phyloP scores from a whole-genome alignment of 345 rosid genomes.

The Raphanus raphanistrum region DNA sequence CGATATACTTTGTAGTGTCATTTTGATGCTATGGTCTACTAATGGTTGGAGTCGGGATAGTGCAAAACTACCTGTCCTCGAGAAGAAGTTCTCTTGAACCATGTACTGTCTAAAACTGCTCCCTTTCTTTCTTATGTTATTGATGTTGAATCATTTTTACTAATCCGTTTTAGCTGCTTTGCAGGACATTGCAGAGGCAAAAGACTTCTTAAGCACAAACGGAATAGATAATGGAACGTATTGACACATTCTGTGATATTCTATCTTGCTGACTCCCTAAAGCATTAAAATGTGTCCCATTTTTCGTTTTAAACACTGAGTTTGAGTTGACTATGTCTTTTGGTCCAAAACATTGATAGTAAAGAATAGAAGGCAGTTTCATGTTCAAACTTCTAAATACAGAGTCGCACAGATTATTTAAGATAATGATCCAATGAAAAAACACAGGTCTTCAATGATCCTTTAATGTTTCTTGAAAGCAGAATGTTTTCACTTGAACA shows the following conservation, averaged over 20 bases:
- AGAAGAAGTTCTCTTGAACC: conserved; percentile 63
- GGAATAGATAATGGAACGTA: conserved; percentile 63
- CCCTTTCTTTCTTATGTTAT: background rate
- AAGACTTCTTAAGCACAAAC: conserved; percentile 56
- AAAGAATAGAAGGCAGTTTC: no score
- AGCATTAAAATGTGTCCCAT: background rate
- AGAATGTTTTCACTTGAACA: background rate
- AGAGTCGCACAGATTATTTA: no score
- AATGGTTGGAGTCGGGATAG: conserved; percentile 48
- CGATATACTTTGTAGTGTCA: conserved; percentile 61
- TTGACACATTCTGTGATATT: conserved; percentile 20
- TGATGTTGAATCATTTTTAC: background rate
- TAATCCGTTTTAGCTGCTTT: background rate
- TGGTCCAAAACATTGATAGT: no score
- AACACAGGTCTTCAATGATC: no score
- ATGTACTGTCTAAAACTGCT: conserved; percentile 38
- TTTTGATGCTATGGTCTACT: conserved; percentile 77
- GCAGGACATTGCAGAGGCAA: conserved; percentile 83
- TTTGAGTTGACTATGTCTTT: no score
- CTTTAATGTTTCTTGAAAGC: background rate
- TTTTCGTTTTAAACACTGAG: no score
- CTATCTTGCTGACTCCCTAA: background rate
- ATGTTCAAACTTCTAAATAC: no score
- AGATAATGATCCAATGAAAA: no score
- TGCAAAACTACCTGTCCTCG: conserved; percentile 68